These are phyloP conservation scores for Entomortierella lignicola DNA, from an alignment of 192 early-diverging fungal species.

Conservation along the genomic window DNA sequence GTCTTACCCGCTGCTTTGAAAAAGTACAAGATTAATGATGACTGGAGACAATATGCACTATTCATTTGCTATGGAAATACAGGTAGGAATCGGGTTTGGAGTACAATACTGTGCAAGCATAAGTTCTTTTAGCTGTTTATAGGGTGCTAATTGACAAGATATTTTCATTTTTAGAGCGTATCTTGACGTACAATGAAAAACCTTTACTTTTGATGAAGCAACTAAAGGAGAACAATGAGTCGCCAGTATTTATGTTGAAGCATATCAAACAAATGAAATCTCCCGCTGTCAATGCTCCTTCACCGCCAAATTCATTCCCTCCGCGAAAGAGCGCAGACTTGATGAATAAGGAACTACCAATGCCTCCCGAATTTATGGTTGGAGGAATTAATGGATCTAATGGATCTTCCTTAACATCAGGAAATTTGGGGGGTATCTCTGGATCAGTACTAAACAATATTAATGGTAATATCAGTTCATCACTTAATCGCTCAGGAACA, in stretches of 20 bases:
- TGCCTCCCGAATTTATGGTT: conserved; percentile 35
- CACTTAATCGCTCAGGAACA: conserved; percentile 35
- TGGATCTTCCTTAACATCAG: conserved; percentile 10
- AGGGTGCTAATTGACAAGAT: too few species aligned
- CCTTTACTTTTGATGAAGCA: conserved; percentile 79
- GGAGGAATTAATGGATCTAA: conserved; percentile 12
- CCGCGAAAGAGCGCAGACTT: conserved; percentile 47
- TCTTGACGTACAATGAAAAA: conserved; percentile 82
- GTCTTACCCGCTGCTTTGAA: conserved; percentile 88
- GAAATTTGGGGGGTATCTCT: conserved; percentile 12
- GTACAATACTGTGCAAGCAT: too few species aligned
- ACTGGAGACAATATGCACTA: conserved; percentile 88
- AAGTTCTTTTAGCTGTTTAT: too few species aligned
- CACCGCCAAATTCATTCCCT: conserved; percentile 29
- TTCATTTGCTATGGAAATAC: conserved; percentile 81
- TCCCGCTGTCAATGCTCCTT: conserved; percentile 43
- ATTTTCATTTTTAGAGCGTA: conserved; percentile 61
- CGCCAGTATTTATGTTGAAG: conserved; percentile 80
- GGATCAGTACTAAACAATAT: neutral
- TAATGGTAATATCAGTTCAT: conserved; percentile 6
- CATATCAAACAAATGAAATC: conserved; percentile 65
- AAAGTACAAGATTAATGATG: conserved; percentile 91
- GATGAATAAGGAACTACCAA: conserved; percentile 43
- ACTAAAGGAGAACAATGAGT: conserved; percentile 74
- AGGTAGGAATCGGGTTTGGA: conserved; percentile 50